Evolutionary conservation across 352 stramenopile genomes (phyloP).

Genomic region (Pythium aphanidermatum): DNA sequence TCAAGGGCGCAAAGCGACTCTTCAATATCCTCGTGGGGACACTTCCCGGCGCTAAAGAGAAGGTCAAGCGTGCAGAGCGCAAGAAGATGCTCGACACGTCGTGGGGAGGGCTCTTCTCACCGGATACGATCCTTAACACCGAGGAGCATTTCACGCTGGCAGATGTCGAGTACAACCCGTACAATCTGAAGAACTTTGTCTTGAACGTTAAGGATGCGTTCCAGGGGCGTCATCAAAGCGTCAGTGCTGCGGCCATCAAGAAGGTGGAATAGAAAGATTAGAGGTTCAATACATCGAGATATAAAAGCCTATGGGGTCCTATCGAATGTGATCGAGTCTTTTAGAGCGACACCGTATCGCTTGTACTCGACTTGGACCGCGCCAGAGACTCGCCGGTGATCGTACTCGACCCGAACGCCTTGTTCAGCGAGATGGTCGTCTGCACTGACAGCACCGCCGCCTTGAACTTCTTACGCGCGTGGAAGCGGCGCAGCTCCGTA

Average conservation of each 20-base stretch:
- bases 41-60: constrained; percentile 13
- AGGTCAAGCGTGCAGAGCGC: constrained; percentile 22
- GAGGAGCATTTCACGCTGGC: constrained; percentile 57
- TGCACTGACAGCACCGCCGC: constrained; percentile 73
- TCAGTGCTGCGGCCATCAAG: too few relatives aligned
- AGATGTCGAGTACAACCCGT: constrained; percentile 79
- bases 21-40: constrained; percentile 21
- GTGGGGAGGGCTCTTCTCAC: constrained; percentile 68
- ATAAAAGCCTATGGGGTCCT: too few relatives aligned
- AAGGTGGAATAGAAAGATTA: too few relatives aligned
- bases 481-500: constrained; percentile 72
- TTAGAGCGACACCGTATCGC: too few relatives aligned
- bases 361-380: too few relatives aligned
- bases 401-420: constrained; percentile 29
- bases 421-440: constrained; percentile 81
- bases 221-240: too few relatives aligned
- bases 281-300: too few relatives aligned
- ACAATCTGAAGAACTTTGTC: constrained; percentile 54
- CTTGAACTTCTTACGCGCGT: constrained; percentile 81
- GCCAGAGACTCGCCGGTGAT: too few relatives aligned
- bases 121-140: constrained; percentile 68
- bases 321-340: too few relatives aligned
- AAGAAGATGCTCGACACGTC: constrained; percentile 63
- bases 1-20: constrained; percentile 11
- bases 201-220: constrained; percentile 58